Conservation (phyloP, 2,329 filamentous ascomycete species). For the Ceratocystis harringtonii region DNA sequence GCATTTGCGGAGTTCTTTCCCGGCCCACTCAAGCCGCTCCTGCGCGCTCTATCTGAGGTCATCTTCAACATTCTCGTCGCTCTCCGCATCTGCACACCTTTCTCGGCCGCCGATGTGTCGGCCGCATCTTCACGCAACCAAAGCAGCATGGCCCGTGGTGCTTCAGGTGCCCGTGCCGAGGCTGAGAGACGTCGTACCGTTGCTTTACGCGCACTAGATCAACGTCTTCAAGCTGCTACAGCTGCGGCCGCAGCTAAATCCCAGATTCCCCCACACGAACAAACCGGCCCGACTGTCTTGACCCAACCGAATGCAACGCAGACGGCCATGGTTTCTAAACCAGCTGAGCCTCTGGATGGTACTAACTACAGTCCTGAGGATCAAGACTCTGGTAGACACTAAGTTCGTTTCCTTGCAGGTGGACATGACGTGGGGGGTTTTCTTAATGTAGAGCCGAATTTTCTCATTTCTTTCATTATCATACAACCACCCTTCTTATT, state of each 20-base stretch:
- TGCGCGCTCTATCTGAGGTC: constrained; percentile 57
- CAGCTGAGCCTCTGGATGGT: constrained; percentile 46
- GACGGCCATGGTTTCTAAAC: constrained; percentile 42
- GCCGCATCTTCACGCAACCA: constrained; percentile 54
- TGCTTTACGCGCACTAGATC: constrained; percentile 81
- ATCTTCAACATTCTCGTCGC: constrained; percentile 63
- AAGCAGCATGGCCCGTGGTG: constrained; percentile 40
- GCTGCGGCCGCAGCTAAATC: constrained; percentile 28
- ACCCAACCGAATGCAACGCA: constrained; percentile 41
- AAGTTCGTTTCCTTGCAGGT: too few relatives aligned
- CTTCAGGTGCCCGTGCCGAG: constrained; percentile 65
- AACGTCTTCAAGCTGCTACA: constrained; percentile 75
- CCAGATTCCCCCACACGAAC: constrained; percentile 23
- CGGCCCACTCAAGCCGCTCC: constrained; percentile 59
- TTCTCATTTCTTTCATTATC: not conserved
- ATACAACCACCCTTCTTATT: not conserved
- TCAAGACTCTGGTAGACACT: constrained; percentile 27
- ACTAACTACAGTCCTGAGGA: constrained; percentile 53
- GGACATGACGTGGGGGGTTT: not conserved
- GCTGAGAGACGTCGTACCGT: constrained; percentile 79
- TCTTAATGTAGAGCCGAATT: not conserved
- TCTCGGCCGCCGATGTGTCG: constrained; percentile 65
- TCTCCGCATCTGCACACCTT: constrained; percentile 67
- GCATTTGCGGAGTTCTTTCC: constrained; percentile 95
- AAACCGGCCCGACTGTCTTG: constrained; percentile 41